Percentiles rank a stretch among this genome's conserved stretches.
Conservation (phyloP, 2,329 filamentous ascomycete species). For the Cordyceps farinosa region DNA sequence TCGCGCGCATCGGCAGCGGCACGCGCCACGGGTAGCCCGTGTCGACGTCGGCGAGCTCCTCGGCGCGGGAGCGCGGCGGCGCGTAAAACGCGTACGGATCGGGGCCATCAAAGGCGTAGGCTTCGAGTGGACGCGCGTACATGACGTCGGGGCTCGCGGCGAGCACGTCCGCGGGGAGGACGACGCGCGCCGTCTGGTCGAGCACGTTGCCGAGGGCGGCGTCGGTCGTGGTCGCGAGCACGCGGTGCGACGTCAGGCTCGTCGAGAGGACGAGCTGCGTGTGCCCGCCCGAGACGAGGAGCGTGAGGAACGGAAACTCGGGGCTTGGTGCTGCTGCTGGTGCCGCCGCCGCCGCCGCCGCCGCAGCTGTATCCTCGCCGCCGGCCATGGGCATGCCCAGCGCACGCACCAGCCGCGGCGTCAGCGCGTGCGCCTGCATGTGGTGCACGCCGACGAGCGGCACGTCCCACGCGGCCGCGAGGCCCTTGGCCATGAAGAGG, state of each 20-base stretch:
- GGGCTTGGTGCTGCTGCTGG: constrained; percentile 34
- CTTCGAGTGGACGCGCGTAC: constrained; percentile 77
- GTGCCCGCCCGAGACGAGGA: constrained; percentile 90
- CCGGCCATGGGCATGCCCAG: constrained; percentile 38
- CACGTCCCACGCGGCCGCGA: constrained; percentile 77
- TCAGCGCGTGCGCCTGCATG: constrained; percentile 95
- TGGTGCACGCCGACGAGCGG: constrained; percentile 87
- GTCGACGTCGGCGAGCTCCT: constrained; percentile 49
- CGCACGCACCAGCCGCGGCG: constrained; percentile 70
- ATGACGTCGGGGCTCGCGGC: constrained; percentile 59
- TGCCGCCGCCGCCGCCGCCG: not conserved
- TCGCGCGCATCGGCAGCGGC: constrained; percentile 60
- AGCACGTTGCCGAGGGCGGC: constrained; percentile 86
- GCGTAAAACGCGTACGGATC: constrained; percentile 49
- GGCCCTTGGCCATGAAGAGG: constrained; percentile 79
- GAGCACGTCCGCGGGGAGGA: constrained; percentile 63
- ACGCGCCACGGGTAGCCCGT: constrained; percentile 59
- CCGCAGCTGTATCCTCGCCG: not conserved
- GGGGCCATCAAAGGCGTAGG: constrained; percentile 61
- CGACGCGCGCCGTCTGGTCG: constrained; percentile 77
- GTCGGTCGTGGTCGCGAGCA: constrained; percentile 71
- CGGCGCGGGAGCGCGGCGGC: constrained; percentile 53
- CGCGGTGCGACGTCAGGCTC: constrained; percentile 63
- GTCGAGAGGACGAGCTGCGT: constrained; percentile 77
- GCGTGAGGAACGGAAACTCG: constrained; percentile 77